These are phyloP conservation scores for Spergularia bocconei DNA, from an alignment of 148 eudicot genomes.

Conservation along the genomic window DNA sequence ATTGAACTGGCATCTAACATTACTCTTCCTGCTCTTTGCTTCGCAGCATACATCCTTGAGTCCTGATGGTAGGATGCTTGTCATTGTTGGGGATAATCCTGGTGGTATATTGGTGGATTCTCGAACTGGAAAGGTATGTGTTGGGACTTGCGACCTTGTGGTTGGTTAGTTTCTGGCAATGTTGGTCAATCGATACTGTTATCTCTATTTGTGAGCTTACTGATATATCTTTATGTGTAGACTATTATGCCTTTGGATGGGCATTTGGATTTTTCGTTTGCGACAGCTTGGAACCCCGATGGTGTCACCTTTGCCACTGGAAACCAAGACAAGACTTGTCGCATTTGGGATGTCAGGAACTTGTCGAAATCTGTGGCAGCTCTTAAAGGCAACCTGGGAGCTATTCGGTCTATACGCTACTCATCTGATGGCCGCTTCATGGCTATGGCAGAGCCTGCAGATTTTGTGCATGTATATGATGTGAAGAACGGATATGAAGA, in stretches of 20 bases:
- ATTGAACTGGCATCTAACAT: neutral
- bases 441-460: slow-evolving; percentile 94
- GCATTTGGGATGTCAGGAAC: slow-evolving; percentile 75
- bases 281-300: slow-evolving; percentile 86
- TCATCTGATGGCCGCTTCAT: slow-evolving; percentile 78
- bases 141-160: neutral
- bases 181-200: neutral
- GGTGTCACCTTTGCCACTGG: slow-evolving; percentile 79
- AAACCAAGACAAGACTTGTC: slow-evolving; percentile 84
- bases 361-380: slow-evolving; percentile 52
- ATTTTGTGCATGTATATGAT: slow-evolving; percentile 77
- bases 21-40: neutral
- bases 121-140: slow-evolving; percentile 57
- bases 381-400: slow-evolving; percentile 72
- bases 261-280: slow-evolving; percentile 77
- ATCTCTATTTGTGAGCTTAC: too few relatives aligned
- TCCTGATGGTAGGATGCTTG: slow-evolving; percentile 64
- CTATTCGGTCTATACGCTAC: slow-evolving; percentile 77
- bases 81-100: slow-evolving; percentile 63
- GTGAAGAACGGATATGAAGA: slow-evolving; percentile 50
- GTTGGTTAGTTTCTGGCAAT: neutral
- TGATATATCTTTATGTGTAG: slow-evolving; percentile 33
- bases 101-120: slow-evolving; percentile 63
- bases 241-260: slow-evolving; percentile 44
- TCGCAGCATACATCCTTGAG: slow-evolving; percentile 75